Evolutionary conservation across 345 rosid genomes (phyloP).

Genomic region (Litchi chinensis): DNA sequence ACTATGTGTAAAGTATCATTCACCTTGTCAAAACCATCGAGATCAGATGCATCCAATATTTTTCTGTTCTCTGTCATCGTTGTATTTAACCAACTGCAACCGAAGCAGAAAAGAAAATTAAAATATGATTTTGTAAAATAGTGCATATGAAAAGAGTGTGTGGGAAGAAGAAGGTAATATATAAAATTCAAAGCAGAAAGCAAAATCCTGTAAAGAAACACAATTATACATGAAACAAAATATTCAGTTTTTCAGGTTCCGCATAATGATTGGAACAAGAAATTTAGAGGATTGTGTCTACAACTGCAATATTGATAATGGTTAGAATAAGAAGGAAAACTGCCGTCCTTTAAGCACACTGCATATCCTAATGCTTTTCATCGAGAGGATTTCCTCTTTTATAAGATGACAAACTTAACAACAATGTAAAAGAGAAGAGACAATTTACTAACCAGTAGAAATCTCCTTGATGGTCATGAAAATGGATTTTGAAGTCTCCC

Average conservation of each 20-base stretch:
- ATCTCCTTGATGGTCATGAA: constrained; percentile 91
- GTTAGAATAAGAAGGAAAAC: neutral
- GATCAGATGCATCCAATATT: constrained; percentile 60
- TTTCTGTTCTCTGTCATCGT: constrained; percentile 80
- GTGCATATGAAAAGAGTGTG: neutral
- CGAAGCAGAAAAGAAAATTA: constrained; percentile 2
- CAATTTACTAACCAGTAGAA: constrained; percentile 70
- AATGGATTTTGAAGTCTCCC: constrained; percentile 90
- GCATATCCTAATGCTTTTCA: constrained; percentile 6
- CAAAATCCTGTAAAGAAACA: neutral
- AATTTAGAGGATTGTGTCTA: neutral
- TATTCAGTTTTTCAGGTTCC: neutral
- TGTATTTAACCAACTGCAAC: constrained; percentile 87
- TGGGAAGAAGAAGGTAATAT: neutral
- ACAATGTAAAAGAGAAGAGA: neutral
- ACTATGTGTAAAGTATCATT: constrained; percentile 11
- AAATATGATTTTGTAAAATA: neutral
- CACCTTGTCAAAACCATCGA: constrained; percentile 96
- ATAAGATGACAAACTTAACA: neutral
- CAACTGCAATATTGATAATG: neutral
- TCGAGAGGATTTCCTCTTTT: neutral
- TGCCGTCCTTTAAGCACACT: too few relatives aligned
- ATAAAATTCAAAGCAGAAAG: neutral
- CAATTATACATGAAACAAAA: neutral
- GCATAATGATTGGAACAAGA: neutral